phyloP scores from a whole-genome alignment of 2,329 filamentous ascomycete species.

The Aspergillus pseudonomiae region DNA sequence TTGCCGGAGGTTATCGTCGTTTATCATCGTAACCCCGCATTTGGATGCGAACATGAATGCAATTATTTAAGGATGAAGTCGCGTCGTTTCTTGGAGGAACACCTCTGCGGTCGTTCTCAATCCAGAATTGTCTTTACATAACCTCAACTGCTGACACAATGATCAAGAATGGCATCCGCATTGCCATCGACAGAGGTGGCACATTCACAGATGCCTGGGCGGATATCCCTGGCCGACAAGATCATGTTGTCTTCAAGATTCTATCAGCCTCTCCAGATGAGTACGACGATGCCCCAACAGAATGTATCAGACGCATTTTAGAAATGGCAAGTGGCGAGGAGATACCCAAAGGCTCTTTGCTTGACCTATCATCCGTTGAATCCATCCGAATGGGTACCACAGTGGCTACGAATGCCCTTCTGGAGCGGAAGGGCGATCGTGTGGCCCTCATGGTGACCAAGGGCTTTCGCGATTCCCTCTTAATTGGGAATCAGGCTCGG shows the following conservation, averaged over 20 bases:
- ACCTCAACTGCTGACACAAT: not conserved
- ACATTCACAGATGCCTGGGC: slow-evolving; percentile 19
- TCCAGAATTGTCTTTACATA: not conserved
- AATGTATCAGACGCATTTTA: slow-evolving; percentile 22
- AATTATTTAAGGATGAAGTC: not conserved
- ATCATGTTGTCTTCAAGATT: slow-evolving; percentile 76
- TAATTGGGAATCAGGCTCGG: slow-evolving; percentile 83
- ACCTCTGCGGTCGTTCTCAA: not conserved
- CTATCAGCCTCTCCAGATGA: slow-evolving; percentile 84
- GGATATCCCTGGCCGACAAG: not conserved
- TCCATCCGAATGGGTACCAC: slow-evolving; percentile 86
- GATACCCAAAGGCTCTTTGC: slow-evolving; percentile 18
- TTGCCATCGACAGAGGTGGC: slow-evolving; percentile 43
- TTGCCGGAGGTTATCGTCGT: not conserved
- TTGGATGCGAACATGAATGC: not conserved
- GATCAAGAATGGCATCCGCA: not conserved
- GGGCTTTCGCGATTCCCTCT: slow-evolving; percentile 80
- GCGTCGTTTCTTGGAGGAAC: not conserved
- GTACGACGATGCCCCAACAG: slow-evolving; percentile 70
- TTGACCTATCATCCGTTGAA: slow-evolving; percentile 23
- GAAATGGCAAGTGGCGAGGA: slow-evolving; percentile 10
- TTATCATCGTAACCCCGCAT: not conserved
- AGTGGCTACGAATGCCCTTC: slow-evolving; percentile 82
- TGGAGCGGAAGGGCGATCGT: slow-evolving; percentile 27
- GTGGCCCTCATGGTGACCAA: slow-evolving; percentile 59